phyloP scores from a whole-genome alignment of 805 yeast species.

The Nakazawaea wyomingensis region DNA sequence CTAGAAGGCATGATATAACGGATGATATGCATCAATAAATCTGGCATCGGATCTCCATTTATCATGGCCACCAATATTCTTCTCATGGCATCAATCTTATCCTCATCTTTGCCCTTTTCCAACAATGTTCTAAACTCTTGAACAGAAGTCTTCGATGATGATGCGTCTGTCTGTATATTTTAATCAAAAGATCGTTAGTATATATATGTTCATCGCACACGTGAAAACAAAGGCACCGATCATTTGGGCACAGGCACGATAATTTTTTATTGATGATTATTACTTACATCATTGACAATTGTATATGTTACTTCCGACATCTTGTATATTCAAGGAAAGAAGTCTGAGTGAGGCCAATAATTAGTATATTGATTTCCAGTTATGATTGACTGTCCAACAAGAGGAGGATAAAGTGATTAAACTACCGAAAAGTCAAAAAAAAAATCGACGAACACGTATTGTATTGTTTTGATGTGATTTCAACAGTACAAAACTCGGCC shows the following conservation, averaged over 20 bases:
- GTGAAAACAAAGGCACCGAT: too few relatives aligned
- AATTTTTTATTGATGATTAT: too few relatives aligned
- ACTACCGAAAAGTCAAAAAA: neutral
- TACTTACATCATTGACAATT: slow-evolving; percentile 60
- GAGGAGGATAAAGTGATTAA: too few relatives aligned
- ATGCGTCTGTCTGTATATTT: slow-evolving; percentile 46
- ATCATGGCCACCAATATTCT: slow-evolving; percentile 79
- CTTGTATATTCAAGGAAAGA: neutral
- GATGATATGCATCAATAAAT: slow-evolving; percentile 91
- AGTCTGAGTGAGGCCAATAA: too few relatives aligned
- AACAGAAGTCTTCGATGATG: slow-evolving; percentile 52
- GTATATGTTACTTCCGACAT: slow-evolving; percentile 57
- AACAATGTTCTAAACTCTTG: slow-evolving; percentile 71
- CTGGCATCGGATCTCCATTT: slow-evolving; percentile 91
- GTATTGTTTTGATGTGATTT: too few relatives aligned
- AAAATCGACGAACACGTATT: slow-evolving; percentile 5
- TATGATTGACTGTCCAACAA: too few relatives aligned
- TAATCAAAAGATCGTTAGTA: neutral
- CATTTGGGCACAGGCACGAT: too few relatives aligned
- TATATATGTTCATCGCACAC: too few relatives aligned
- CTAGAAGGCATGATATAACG: slow-evolving; percentile 96
- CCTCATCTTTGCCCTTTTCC: slow-evolving; percentile 87
- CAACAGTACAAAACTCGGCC: too few relatives aligned
- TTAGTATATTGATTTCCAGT: too few relatives aligned
- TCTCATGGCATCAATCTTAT: slow-evolving; percentile 86